Conservation (phyloP, 345 rosid genomes). For the Barbarea vulgaris region DNA sequence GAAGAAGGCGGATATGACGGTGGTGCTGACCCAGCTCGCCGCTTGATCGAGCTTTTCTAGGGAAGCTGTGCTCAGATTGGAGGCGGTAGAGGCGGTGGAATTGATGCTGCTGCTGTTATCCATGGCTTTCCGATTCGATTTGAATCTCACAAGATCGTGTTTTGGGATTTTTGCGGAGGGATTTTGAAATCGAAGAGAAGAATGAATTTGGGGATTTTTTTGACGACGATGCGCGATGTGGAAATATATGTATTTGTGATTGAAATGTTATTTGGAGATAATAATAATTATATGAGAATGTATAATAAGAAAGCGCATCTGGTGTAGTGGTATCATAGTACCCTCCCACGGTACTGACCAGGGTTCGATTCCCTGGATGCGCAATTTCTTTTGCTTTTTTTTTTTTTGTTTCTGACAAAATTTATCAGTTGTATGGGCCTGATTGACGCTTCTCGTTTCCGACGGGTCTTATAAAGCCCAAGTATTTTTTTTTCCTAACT, state of each 20-base stretch:
- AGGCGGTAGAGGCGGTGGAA: constrained; percentile 33
- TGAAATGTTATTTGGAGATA: neutral
- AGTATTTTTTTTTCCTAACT: too few species aligned
- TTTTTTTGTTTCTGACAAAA: neutral
- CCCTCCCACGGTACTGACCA: constrained; percentile 99
- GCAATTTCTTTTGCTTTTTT: constrained; percentile 24
- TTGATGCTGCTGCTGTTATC: constrained; percentile 44
- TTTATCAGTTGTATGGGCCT: too few species aligned
- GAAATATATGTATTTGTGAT: neutral
- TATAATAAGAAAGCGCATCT: constrained; percentile 57
- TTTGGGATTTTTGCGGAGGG: neutral
- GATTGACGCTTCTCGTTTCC: too few species aligned
- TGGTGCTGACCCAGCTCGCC: constrained; percentile 72
- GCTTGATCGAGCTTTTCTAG: constrained; percentile 54
- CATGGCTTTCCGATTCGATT: constrained; percentile 25
- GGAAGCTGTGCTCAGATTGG: constrained; percentile 46
- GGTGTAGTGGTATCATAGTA: constrained; percentile 97
- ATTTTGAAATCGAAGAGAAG: neutral
- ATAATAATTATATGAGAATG: accelerated
- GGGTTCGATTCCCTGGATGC: constrained; percentile 99
- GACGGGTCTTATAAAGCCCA: too few species aligned
- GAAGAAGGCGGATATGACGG: constrained; percentile 82
- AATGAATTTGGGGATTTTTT: constrained; percentile 9
- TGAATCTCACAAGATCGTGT: constrained; percentile 11
- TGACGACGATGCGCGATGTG: neutral